Evolutionary conservation across 139 green algal genomes (phyloP).

Genomic region (Micromonas pusilla): DNA sequence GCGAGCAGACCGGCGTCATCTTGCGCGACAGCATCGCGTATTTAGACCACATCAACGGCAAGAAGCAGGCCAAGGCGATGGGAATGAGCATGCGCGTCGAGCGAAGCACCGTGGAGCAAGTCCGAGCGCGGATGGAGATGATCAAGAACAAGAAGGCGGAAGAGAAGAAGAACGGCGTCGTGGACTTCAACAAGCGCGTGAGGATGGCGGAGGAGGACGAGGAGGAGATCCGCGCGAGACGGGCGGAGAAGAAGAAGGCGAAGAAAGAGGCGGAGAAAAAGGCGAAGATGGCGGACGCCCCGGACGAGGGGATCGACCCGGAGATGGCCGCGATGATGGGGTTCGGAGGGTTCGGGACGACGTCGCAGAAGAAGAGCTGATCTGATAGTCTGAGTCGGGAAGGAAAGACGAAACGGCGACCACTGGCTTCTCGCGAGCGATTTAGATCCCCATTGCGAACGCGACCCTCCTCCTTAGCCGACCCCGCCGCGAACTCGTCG

Average conservation of each 20-base stretch:
- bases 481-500: too few relatives aligned
- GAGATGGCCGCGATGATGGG: constrained; percentile 89
- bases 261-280: constrained; percentile 30
- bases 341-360: constrained; percentile 93
- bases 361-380: too few relatives aligned
- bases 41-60: constrained; percentile 98
- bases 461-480: too few relatives aligned
- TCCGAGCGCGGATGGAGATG: constrained; percentile 32
- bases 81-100: constrained; percentile 95
- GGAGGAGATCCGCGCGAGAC: constrained; percentile 1
- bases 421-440: too few relatives aligned
- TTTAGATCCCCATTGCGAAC: too few relatives aligned
- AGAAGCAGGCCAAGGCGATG: constrained; percentile 83
- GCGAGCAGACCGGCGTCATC: constrained; percentile 17
- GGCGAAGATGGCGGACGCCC: constrained; percentile 39
- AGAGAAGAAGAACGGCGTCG: constrained; percentile 28
- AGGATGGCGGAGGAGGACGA: constrained; percentile 19
- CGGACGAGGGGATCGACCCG: constrained; percentile 53
- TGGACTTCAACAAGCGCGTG: constrained; percentile 37
- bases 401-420: too few relatives aligned
- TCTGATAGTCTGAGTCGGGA: too few relatives aligned
- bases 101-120: constrained; percentile 72
- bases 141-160: constrained; percentile 44
- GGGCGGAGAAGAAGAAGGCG: constrained; percentile 47
- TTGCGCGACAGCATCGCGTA: constrained; percentile 85